Conservation (phyloP, 768 basidiomycete genomes). For the Erythrobasidium yunnanense region DNA sequence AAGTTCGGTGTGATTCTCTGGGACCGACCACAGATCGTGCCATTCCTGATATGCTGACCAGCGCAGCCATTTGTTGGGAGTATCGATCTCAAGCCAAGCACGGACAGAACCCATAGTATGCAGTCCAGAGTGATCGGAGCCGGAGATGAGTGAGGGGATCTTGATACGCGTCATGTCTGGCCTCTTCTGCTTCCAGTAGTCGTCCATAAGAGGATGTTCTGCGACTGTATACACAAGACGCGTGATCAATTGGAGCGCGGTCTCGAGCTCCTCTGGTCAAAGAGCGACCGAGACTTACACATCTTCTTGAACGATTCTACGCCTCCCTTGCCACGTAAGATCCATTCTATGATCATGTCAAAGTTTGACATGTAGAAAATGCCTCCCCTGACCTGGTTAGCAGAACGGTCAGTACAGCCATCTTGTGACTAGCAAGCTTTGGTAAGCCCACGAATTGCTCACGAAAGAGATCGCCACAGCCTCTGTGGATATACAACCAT, state of each 20-base stretch:
- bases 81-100: conserved; percentile 13
- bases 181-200: conserved; percentile 32
- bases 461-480: conserved; percentile 30
- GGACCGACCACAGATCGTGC: neutral
- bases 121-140: conserved; percentile 27
- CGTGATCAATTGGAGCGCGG: too few relatives aligned
- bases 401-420: too few relatives aligned
- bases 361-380: conserved; percentile 29
- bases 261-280: too few relatives aligned
- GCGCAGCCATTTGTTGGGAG: conserved; percentile 8
- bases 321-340: conserved; percentile 28
- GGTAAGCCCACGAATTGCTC: conserved; percentile 32
- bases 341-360: conserved; percentile 31
- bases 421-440: too few relatives aligned
- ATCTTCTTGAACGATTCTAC: conserved; percentile 30
- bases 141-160: conserved; percentile 23
- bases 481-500: neutral
- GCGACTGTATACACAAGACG: too few relatives aligned
- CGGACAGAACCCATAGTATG: conserved; percentile 32
- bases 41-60: conserved; percentile 7
- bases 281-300: conserved; percentile 26
- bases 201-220: too few relatives aligned
- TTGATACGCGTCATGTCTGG: conserved; percentile 29
- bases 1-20: neutral
- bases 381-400: too few relatives aligned